A percentile compares a stretch with the other conserved stretches of the same genome.
Evolutionary conservation across 306 rosid species (phyloP).

Genomic region (Dryas drummondii): DNA sequence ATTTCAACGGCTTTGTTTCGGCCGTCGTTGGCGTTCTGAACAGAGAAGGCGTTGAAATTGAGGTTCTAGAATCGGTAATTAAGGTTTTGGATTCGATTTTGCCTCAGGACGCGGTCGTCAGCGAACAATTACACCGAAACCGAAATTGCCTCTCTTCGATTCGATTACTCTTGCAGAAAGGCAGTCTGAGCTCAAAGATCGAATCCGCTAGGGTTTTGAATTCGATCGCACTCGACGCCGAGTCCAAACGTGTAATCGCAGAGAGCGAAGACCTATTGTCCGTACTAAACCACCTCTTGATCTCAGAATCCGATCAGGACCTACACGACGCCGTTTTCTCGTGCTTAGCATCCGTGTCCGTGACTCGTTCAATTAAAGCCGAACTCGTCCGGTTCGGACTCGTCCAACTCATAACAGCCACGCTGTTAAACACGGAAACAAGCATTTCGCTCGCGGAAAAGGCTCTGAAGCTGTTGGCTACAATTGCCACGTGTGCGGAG

Average conservation of each 20-base stretch:
- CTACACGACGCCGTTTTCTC: constrained; percentile 41
- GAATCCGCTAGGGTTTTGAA: constrained; percentile 37
- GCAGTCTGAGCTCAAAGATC: constrained; percentile 34
- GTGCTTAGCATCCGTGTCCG: constrained; percentile 28
- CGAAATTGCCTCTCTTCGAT: constrained; percentile 34
- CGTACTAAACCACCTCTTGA: constrained; percentile 20
- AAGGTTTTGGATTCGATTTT: constrained; percentile 33
- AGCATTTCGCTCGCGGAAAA: constrained; percentile 23
- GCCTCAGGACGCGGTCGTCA: constrained; percentile 22
- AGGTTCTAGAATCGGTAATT: constrained; percentile 28
- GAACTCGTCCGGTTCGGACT: constrained; percentile 42
- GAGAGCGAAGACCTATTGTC: constrained; percentile 37
- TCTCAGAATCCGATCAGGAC: constrained; percentile 5
- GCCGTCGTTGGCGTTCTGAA: constrained; percentile 31
- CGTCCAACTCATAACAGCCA: constrained; percentile 24
- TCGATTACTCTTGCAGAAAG: constrained; percentile 26
- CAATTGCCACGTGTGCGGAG: constrained; percentile 42
- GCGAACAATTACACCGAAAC: constrained; percentile 26
- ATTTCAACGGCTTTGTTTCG: constrained; percentile 35
- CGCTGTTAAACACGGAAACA: constrained; percentile 13
- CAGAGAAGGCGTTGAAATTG: constrained; percentile 14
- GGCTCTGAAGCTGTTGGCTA: constrained; percentile 35
- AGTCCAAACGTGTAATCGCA: constrained; percentile 34
- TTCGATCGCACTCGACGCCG: constrained; percentile 37
- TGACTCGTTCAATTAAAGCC: constrained; percentile 36